Conservation (phyloP, 345 rosid species). For the Citropsis articulata region DNA sequence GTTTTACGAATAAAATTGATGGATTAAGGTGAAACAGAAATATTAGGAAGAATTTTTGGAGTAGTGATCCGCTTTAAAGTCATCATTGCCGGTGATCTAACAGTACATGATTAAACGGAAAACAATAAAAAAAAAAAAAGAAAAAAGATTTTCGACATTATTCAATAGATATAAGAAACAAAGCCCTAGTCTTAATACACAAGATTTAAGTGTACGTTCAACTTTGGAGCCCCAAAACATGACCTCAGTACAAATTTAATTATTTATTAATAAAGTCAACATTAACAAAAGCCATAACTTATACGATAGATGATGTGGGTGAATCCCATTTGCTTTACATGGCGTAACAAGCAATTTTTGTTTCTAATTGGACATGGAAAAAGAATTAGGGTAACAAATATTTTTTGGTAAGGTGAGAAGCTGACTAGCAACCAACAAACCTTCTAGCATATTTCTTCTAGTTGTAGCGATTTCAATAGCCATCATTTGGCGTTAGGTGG, state of each 20-base stretch:
- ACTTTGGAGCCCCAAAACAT: not conserved
- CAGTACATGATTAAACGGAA: not conserved
- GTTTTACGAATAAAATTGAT: not conserved
- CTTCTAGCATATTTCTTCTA: slow-evolving; percentile 4
- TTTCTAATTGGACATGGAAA: not conserved
- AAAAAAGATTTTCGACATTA: too few species aligned
- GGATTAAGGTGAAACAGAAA: not conserved
- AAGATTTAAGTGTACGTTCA: too few species aligned
- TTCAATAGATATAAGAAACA: not conserved
- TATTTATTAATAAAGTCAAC: too few species aligned
- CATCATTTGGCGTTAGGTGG: slow-evolving; percentile 6
- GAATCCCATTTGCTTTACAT: not conserved
- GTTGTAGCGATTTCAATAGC: not conserved
- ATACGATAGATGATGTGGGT: not conserved
- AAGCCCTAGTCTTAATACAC: not conserved
- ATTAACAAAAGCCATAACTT: not conserved
- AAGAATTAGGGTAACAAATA: not conserved
- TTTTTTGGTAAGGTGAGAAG: slow-evolving; percentile 18
- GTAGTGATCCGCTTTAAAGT: not conserved
- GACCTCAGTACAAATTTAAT: too few species aligned
- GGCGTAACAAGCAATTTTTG: slow-evolving; percentile 2
- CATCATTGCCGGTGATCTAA: not conserved
- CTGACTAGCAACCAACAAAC: slow-evolving; percentile 22
- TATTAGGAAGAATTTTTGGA: not conserved
- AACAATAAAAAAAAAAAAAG: too few species aligned